Base-by-base conservation (phyloP, 495 filamentous ascomycete species). In the Cercophora scortea region DNA sequence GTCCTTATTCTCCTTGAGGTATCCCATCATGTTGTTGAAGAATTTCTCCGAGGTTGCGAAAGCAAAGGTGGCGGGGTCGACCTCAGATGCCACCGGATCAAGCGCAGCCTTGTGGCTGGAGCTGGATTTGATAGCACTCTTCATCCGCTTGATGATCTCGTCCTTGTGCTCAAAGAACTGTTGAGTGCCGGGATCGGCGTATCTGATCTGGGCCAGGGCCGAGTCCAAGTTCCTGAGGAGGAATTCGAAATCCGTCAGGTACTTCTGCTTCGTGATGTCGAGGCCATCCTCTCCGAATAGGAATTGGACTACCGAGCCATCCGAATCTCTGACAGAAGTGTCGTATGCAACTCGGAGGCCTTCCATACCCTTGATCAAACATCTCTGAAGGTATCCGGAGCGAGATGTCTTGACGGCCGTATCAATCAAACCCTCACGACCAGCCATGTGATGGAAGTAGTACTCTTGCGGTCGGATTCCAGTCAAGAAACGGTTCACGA, bases 361-460 rank as follows among this genome's bases (percentile, higher is more conserved):
- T 67, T 99, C 94, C 91, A 99, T 95, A 43, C 92, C 94, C 75
- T 99, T 99, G 70, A 97, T 93, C 58, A 99, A 71, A 78, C 94
- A 99, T 66, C 94, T 86, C 66, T 99, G 94, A 54, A 99, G 71
- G 64, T 99, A 99, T 60, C 94, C 94, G 38, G 91, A 96, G 58
- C 92, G 81, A 38, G 90, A 92, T 5, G 94, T 99, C 74, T 99
- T 99, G 59, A 99, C 94, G 51, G 94, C 94, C 40, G 94, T 99
- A 79, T 99, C 94, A 71, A 99, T 97, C 59, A 99, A 75, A 75
- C 94, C 94, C 75, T 99, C 94, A 70, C 94, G 83, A 64, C 94
- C 94, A 60, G 92, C 92, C 94, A 99, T 99, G 64, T 92, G 88
- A 81, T 99, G 94, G 80, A 99, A 99, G 71, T 89, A 99, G 68